Evolutionary conservation across 2,329 filamentous ascomycete genomes (phyloP).

Genomic region (Penicillium sp.): DNA sequence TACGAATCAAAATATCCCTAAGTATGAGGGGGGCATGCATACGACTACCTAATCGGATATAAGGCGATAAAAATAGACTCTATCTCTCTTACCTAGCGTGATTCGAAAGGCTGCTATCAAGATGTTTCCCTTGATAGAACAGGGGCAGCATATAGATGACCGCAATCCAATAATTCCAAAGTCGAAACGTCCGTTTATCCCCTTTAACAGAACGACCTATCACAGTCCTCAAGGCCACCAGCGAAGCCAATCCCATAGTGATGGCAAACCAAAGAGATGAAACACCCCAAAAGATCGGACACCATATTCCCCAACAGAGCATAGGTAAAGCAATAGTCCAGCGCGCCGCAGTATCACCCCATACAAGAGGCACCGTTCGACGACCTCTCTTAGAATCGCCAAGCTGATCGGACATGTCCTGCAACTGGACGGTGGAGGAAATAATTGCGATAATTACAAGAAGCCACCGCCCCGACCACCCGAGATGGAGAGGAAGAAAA

Average conservation of each 20-base stretch:
- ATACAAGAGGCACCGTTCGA: constrained; percentile 16
- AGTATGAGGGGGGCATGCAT: too few relatives aligned
- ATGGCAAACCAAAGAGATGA: background rate
- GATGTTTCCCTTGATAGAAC: background rate
- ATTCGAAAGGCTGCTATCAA: too few relatives aligned
- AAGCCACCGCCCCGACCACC: constrained; percentile 1
- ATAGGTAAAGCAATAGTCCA: constrained; percentile 6
- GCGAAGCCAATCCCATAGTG: background rate
- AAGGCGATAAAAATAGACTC: background rate
- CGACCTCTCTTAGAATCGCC: constrained; percentile 26
- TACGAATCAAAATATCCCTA: too few relatives aligned
- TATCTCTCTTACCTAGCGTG: too few relatives aligned
- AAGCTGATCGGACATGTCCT: constrained; percentile 39
- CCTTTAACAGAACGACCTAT: background rate
- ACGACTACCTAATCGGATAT: too few relatives aligned
- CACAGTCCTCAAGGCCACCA: background rate
- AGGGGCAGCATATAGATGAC: constrained; percentile 4
- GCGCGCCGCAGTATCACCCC: constrained; percentile 5
- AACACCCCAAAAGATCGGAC: background rate
- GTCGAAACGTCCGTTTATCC: constrained; percentile 7
- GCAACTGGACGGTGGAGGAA: constrained; percentile 38
- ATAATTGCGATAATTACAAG: constrained; percentile 24
- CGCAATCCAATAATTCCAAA: constrained; percentile 13
- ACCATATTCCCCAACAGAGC: background rate
- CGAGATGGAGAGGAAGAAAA: background rate